Evolutionary conservation across 164 flowering plant species (phyloP).

Genomic region (Aristolochia californica): DNA sequence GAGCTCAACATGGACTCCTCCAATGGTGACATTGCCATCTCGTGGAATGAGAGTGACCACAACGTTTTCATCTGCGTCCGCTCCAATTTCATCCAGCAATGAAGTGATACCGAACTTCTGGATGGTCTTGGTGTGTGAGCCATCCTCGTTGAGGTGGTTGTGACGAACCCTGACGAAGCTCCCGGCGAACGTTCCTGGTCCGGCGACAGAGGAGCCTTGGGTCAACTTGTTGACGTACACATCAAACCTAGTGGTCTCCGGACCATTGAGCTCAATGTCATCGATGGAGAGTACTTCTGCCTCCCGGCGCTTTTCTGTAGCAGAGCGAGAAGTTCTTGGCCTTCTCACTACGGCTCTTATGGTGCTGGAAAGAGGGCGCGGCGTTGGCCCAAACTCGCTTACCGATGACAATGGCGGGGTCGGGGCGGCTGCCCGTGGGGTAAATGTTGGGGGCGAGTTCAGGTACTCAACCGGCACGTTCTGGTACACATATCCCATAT

Average conservation of each 20-base stretch:
- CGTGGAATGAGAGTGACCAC: no score
- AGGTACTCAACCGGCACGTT: conserved; percentile 1
- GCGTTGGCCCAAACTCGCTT: no score
- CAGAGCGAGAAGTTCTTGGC: not conserved
- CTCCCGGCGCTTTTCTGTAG: not conserved
- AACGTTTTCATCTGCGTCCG: not conserved
- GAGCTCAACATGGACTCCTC: no score
- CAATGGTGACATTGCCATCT: no score
- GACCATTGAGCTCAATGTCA: not conserved
- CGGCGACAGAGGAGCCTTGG: not conserved
- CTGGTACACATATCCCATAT: conserved; percentile 2
- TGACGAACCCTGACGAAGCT: conserved; percentile 2
- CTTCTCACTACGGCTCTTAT: not conserved
- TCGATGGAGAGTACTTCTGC: conserved; percentile 2
- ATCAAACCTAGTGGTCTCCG: conserved; percentile 1
- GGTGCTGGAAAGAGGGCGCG: no score
- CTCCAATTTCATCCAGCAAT: no score
- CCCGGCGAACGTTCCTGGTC: not conserved
- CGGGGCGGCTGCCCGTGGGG: no score
- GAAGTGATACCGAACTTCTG: no score
- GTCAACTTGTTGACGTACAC: not conserved
- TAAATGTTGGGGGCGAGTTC: not conserved
- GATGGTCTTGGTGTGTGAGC: not conserved
- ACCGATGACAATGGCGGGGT: no score
- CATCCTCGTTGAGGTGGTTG: not conserved